A percentile compares a stretch with the other conserved stretches of the same genome.
phyloP scores from a whole-genome alignment of 1,284 basidiomycete species.

The Leccinum colubrinum region DNA sequence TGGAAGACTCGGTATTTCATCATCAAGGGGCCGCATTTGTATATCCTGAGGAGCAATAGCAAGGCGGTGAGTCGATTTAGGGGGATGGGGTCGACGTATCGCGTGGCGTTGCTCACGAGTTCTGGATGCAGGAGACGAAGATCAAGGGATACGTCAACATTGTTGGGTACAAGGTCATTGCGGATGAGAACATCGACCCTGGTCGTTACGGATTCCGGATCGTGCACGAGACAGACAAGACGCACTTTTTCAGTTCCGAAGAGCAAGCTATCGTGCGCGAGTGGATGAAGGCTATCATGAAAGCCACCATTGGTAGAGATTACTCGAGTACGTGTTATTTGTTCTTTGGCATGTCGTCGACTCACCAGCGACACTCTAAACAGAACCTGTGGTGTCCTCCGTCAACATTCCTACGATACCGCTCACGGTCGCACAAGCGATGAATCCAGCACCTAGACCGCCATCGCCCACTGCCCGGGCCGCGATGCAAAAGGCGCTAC shows the following conservation, averaged over 20 bases:
- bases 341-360: not conserved
- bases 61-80: slow-evolving; percentile 50
- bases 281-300: slow-evolving; percentile 99
- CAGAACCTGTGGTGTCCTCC: slow-evolving; percentile 93
- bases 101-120: not conserved
- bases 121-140: slow-evolving; percentile 68
- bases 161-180: slow-evolving; percentile 89
- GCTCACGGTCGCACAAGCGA: slow-evolving; percentile 90
- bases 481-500: slow-evolving; percentile 85
- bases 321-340: slow-evolving; percentile 67
- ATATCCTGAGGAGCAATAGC: slow-evolving; percentile 75
- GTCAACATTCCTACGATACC: slow-evolving; percentile 98
- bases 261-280: slow-evolving; percentile 84
- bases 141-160: slow-evolving; percentile 97
- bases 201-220: slow-evolving; percentile 96
- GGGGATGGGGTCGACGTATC: not conserved
- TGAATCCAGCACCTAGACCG: slow-evolving; percentile 93
- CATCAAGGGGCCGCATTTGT: slow-evolving; percentile 91
- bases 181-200: slow-evolving; percentile 90
- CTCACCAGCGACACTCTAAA: not conserved
- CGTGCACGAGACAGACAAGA: slow-evolving; percentile 85
- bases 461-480: slow-evolving; percentile 89
- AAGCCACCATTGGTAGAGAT: slow-evolving; percentile 93
- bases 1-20: slow-evolving; percentile 96
- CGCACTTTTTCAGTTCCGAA: slow-evolving; percentile 90